These are phyloP conservation scores for Cucurbita pepo DNA, from an alignment of 306 rosid species.

Conservation along the genomic window DNA sequence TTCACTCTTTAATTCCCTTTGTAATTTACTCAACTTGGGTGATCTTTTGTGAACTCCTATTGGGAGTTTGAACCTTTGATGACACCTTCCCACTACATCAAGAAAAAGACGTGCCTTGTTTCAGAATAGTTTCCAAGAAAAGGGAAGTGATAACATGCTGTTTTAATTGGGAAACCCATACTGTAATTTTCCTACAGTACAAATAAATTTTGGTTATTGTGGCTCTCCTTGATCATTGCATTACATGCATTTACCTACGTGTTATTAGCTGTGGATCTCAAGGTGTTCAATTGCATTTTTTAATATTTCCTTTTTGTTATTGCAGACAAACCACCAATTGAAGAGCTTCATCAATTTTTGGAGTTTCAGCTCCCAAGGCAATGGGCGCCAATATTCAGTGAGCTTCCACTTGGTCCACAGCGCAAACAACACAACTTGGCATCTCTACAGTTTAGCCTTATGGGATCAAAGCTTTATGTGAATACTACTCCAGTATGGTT, in stretches of 20 bases:
- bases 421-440: conserved; percentile 53
- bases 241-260: neutral
- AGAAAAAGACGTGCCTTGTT: neutral
- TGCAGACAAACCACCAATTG: conserved; percentile 88
- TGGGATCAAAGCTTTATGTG: conserved; percentile 87
- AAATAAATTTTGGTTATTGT: neutral
- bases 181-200: neutral
- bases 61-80: neutral
- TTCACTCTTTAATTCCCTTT: neutral
- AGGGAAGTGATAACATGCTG: neutral
- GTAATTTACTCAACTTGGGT: neutral
- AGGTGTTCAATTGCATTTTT: neutral
- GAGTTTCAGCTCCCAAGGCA: conserved; percentile 97
- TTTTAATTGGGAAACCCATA: neutral
- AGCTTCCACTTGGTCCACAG: conserved; percentile 98
- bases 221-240: neutral
- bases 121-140: neutral
- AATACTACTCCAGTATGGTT: conserved; percentile 56
- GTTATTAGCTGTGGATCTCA: neutral
- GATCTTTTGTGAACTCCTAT: neutral
- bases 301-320: conserved; percentile 4
- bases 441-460: conserved; percentile 85
- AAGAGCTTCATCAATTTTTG: conserved; percentile 93
- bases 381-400: conserved; percentile 98
- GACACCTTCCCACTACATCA: neutral